Conservation (phyloP, 768 basidiomycete species). For the Hygrophorus pudorinus region DNA sequence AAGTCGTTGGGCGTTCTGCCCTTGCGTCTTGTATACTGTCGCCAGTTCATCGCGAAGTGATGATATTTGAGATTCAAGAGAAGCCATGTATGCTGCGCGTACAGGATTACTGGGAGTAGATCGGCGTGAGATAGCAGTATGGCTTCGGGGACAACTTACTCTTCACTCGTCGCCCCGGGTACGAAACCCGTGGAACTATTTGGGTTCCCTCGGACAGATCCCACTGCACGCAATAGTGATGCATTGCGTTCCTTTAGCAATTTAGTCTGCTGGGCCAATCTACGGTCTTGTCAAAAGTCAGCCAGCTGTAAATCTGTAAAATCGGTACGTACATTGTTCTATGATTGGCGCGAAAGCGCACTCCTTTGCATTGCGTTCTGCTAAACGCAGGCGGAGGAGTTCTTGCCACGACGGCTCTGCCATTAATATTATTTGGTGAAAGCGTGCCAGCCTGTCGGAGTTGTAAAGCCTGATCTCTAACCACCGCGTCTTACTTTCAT, state of each 20-base stretch:
- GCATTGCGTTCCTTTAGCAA: constrained; percentile 89
- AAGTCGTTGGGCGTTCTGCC: constrained; percentile 89
- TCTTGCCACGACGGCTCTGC: constrained; percentile 83
- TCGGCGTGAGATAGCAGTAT: constrained; percentile 7
- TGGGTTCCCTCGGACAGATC: constrained; percentile 54
- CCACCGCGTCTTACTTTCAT: no score
- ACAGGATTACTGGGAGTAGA: constrained; percentile 58
- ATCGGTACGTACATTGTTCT: constrained; percentile 69
- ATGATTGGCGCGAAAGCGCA: constrained; percentile 77
- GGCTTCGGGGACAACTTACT: constrained; percentile 16
- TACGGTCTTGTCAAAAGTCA: constrained; percentile 50
- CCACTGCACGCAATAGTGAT: constrained; percentile 77
- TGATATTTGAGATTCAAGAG: constrained; percentile 90
- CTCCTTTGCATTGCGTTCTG: constrained; percentile 76
- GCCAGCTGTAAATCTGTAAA: constrained; percentile 9
- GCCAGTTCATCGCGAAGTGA: constrained; percentile 87
- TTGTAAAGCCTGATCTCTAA: no score
- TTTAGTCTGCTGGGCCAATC: constrained; percentile 86
- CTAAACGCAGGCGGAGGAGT: constrained; percentile 63
- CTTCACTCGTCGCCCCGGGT: constrained; percentile 65
- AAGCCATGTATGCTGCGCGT: constrained; percentile 78
- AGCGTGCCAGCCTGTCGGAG: no score
- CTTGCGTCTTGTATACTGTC: constrained; percentile 91
- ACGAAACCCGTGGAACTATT: constrained; percentile 55
- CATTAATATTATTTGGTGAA: constrained; percentile 30